phyloP scores from a whole-genome alignment of 148 eudicot species.

The Cornus controversa region DNA sequence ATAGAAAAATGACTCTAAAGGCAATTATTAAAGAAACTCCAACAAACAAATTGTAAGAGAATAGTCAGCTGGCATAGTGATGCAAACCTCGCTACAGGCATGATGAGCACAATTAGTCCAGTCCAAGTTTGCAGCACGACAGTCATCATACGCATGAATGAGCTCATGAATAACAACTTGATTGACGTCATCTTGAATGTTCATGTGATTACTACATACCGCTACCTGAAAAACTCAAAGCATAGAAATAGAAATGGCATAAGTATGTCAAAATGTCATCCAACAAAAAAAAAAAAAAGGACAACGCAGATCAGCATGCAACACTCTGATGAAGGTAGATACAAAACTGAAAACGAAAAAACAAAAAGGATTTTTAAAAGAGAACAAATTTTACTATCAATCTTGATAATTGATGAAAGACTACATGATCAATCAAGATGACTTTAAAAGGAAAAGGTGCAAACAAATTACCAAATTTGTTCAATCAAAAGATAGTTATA shows the following conservation, averaged over 20 bases:
- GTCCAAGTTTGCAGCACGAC: constrained; percentile 81
- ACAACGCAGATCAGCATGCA: background rate
- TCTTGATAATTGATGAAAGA: background rate
- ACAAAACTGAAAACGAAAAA: background rate
- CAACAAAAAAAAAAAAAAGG: background rate
- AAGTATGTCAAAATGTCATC: background rate
- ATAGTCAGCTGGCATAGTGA: background rate
- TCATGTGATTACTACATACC: constrained; percentile 75
- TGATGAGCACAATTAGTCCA: constrained; percentile 94
- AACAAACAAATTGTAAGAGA: background rate
- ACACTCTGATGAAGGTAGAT: background rate
- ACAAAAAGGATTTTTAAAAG: background rate
- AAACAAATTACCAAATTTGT: background rate
- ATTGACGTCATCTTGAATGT: constrained; percentile 75
- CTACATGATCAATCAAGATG: background rate
- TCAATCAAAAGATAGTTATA: background rate
- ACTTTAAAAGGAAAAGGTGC: background rate
- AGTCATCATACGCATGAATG: constrained; percentile 93
- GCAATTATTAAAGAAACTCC: constrained; percentile 5
- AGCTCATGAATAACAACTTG: constrained; percentile 95
- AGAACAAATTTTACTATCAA: background rate
- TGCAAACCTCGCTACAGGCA: constrained; percentile 86
- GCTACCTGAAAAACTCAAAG: constrained; percentile 39
- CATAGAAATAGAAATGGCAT: background rate
- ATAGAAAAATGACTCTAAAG: background rate